phyloP scores from a whole-genome alignment of 768 basidiomycete genomes.

The Botryobasidium botryosum region DNA sequence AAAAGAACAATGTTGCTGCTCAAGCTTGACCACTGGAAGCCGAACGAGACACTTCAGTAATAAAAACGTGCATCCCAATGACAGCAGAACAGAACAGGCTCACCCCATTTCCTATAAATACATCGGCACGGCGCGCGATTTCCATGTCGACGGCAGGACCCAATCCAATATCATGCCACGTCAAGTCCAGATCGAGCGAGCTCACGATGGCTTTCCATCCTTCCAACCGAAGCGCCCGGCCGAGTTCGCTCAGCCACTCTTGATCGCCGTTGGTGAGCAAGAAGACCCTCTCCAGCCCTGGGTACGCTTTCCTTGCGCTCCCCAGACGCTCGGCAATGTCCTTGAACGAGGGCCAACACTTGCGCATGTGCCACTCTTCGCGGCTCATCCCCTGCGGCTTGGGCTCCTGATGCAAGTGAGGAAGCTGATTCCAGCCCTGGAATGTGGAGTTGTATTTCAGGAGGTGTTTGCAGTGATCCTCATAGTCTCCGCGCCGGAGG shows the following conservation, averaged over 20 bases:
- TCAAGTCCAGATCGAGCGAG: constrained; percentile 34
- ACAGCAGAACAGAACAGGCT: no score
- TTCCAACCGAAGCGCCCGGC: constrained; percentile 23
- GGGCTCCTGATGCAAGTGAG: constrained; percentile 33
- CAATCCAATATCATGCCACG: constrained; percentile 38
- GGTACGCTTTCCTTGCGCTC: constrained; percentile 16
- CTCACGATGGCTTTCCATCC: constrained; percentile 34
- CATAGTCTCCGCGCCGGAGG: constrained; percentile 40
- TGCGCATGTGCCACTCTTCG: constrained; percentile 22
- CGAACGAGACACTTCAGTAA: no score
- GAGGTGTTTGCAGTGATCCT: constrained; percentile 30
- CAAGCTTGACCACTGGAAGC: no score
- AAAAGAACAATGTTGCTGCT: no score
- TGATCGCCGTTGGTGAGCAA: constrained; percentile 46
- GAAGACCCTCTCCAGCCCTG: constrained; percentile 31
- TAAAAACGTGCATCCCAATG: no score
- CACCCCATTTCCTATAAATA: constrained; percentile 50
- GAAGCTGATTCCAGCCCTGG: constrained; percentile 38
- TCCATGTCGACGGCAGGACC: constrained; percentile 50
- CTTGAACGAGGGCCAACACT: constrained; percentile 36
- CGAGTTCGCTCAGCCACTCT: constrained; percentile 33
- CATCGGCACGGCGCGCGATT: constrained; percentile 42
- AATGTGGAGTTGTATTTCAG: constrained; percentile 25
- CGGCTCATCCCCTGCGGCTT: constrained; percentile 13
- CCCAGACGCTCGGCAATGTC: constrained; percentile 32